These are phyloP conservation scores for Lepidium aucheri DNA, from an alignment of 345 rosid species.

Conservation along the genomic window DNA sequence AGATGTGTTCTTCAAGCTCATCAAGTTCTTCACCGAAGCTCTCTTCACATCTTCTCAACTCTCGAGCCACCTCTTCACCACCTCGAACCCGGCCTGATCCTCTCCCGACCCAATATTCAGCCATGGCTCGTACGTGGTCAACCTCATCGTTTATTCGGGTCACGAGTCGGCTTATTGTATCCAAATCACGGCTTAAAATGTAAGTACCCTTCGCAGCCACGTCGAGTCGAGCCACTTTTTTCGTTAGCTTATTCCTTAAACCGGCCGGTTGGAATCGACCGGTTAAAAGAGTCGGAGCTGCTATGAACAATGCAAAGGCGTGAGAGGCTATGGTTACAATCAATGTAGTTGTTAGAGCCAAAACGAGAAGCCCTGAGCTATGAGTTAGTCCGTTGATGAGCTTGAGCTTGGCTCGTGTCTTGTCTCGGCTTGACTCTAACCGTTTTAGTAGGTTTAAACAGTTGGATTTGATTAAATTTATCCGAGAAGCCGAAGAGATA, in stretches of 20 bases:
- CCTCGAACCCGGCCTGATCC: slow-evolving; percentile 40
- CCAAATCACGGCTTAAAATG: slow-evolving; percentile 60
- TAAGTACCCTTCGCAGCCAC: slow-evolving; percentile 77
- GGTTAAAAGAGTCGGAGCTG: slow-evolving; percentile 44
- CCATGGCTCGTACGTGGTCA: slow-evolving; percentile 43
- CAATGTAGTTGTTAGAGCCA: slow-evolving; percentile 55
- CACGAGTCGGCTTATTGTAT: slow-evolving; percentile 59
- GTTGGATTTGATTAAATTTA: slow-evolving; percentile 28
- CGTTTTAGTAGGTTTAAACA: slow-evolving; percentile 40
- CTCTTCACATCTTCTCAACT: slow-evolving; percentile 37
- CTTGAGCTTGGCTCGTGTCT: slow-evolving; percentile 37
- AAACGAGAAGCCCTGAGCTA: slow-evolving; percentile 49
- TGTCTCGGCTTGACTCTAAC: slow-evolving; percentile 48
- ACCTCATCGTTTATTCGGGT: slow-evolving; percentile 54
- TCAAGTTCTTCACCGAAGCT: slow-evolving; percentile 53
- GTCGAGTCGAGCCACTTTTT: slow-evolving; percentile 42
- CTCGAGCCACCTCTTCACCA: slow-evolving; percentile 43
- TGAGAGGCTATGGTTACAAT: slow-evolving; percentile 54
- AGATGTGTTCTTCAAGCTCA: slow-evolving; percentile 75
- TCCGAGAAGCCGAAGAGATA: slow-evolving; percentile 20
- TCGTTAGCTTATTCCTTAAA: slow-evolving; percentile 33
- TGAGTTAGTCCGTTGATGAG: slow-evolving; percentile 32
- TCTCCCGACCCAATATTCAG: slow-evolving; percentile 46
- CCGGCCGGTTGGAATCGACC: slow-evolving; percentile 32
- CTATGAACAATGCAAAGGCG: slow-evolving; percentile 56